Evolutionary conservation across 331 rosid species (phyloP), one percentile per base, ranked within the genome.

Genomic region (Rhamnella rubrinervis): DNA sequence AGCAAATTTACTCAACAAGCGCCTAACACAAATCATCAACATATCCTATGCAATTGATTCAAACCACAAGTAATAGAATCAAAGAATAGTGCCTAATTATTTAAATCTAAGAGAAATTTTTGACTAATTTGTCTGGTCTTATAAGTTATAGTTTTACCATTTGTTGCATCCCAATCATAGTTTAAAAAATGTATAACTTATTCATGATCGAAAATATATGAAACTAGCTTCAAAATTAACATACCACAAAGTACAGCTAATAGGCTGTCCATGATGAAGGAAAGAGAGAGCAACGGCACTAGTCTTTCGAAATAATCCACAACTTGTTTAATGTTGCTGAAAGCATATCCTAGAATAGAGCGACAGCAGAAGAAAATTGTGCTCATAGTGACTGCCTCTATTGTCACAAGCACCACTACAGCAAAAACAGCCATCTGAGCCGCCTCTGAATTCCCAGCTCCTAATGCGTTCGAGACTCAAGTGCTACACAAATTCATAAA

Each of bases 381-480:
- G 28, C 78, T 71, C 16, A 81, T 60, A 11, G 59, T 56, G 2
- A 60, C 31, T 58, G 82, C 87, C 40, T 87, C 96, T 20, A 75
- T 49, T 0, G 79, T 12, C 10, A 85, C 81, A 21, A 87, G 66
- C 37, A 70, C 41, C 67, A 67, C 69, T 1, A 67, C 75, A 1
- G 74, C 75, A 25, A 52, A 63, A 61, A 82, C 77, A 13, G 82
- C 83, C 61, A 68, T 71, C 16, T 63, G 57, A 37, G 78, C 90
- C 49, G 75, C 85, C 53, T 67, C 25, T 38, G 83, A 74, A 67
- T 90, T 86, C 46, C 88, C 87, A 21, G 82, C 89, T 77, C 95
- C 90, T 14, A 90, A 37, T 68, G 82, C 95, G 71, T 88, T 90
- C 2, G 92, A 83, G n/a, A 88, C 78, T 26, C 95, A 66, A 0